Percentiles rank a stretch among this genome's conserved stretches.
These are phyloP conservation scores for Trametes meyenii DNA, from an alignment of 768 basidiomycete genomes.

Conservation along the genomic window DNA sequence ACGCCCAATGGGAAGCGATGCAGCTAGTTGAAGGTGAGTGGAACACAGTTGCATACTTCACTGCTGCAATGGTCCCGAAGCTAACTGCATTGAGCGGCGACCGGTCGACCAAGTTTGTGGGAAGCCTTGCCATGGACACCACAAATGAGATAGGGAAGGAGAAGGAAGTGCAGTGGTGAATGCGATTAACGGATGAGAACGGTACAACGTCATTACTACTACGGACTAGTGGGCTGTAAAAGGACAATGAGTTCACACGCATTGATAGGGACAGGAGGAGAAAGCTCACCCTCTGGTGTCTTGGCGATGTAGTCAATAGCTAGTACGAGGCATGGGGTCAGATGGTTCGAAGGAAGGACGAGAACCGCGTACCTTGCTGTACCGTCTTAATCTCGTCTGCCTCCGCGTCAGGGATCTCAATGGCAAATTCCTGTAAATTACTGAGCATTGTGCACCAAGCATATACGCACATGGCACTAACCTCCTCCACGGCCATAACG, in stretches of 20 bases:
- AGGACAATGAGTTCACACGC: constrained; percentile 5
- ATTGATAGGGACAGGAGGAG: not conserved
- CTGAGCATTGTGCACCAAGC: not conserved
- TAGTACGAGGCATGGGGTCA: constrained; percentile 36
- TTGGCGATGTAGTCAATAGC: constrained; percentile 95
- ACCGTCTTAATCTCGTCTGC: constrained; percentile 94
- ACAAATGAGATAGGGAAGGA: constrained; percentile 1
- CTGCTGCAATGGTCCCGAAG: constrained; percentile 10
- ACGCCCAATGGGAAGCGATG: constrained; percentile 15
- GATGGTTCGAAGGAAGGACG: constrained; percentile 18
- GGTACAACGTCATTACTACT: constrained; percentile 21
- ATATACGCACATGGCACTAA: constrained; percentile 30
- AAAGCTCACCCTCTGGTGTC: constrained; percentile 48
- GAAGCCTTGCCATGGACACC: constrained; percentile 2
- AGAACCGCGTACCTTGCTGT: constrained; percentile 68
- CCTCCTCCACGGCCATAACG: constrained; percentile 98
- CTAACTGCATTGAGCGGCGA: constrained; percentile 10
- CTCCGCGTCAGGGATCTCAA: constrained; percentile 97
- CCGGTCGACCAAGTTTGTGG: constrained; percentile 2
- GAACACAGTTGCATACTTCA: constrained; percentile 2
- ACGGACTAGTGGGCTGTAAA: constrained; percentile 26
- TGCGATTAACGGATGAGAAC: constrained; percentile 18
- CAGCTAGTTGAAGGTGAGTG: not conserved
- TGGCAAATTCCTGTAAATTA: constrained; percentile 81
- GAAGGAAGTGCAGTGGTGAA: constrained; percentile 5